Evolutionary conservation across 2,329 filamentous ascomycete species (phyloP).

Genomic region (Hypoxylon sp.): DNA sequence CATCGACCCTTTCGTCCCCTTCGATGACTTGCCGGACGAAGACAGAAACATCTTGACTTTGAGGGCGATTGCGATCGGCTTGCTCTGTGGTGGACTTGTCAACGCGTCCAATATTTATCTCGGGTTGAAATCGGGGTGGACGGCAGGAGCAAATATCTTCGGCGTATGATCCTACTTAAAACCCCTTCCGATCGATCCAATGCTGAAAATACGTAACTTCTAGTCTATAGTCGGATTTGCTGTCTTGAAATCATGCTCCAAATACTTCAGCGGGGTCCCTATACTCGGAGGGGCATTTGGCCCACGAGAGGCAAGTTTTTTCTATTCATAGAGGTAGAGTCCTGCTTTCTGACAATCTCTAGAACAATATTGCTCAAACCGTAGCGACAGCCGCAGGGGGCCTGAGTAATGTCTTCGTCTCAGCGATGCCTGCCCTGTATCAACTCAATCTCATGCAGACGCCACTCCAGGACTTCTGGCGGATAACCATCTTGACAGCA

Average conservation of each 20-base stretch:
- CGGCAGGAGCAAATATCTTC: constrained; percentile 1
- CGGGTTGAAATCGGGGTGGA: constrained; percentile 19
- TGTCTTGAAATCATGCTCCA: constrained; percentile 13
- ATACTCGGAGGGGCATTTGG: constrained; percentile 57
- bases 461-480: constrained; percentile 62
- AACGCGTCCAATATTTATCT: constrained; percentile 24
- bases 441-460: constrained; percentile 60
- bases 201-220: background rate
- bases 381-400: constrained; percentile 65
- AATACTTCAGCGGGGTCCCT: constrained; percentile 1
- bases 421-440: constrained; percentile 65
- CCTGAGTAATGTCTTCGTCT: constrained; percentile 64
- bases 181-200: background rate
- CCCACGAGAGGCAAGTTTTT: constrained; percentile 55
- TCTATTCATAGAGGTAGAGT: background rate
- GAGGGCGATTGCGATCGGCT: constrained; percentile 10
- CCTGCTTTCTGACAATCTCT: background rate
- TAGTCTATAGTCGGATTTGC: constrained; percentile 16
- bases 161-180: background rate
- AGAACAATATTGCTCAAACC: constrained; percentile 55
- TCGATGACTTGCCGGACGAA: background rate
- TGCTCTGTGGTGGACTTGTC: constrained; percentile 14
- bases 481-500: constrained; percentile 62
- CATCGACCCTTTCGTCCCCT: background rate
- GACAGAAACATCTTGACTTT: constrained; percentile 13